Evolutionary conservation across 2,329 filamentous ascomycete genomes (phyloP).

Genomic region (Aspergillus luchuensis): DNA sequence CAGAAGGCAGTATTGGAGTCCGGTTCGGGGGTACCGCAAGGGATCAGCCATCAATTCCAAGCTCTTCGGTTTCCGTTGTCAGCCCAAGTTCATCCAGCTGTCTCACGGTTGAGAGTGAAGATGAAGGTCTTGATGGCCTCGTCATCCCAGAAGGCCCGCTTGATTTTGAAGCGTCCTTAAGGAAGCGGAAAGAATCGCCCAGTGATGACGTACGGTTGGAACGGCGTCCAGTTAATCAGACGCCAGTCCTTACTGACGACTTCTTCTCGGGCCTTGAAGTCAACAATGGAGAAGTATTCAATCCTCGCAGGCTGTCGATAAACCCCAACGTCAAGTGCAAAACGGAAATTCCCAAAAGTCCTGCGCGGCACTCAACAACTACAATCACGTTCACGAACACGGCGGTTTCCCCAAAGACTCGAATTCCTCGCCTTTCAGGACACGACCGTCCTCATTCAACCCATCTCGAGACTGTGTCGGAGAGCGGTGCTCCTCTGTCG

Average conservation of each 20-base stretch:
- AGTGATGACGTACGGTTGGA: constrained; percentile 36
- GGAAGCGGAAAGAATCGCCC: constrained; percentile 64
- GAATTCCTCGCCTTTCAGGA: constrained; percentile 75
- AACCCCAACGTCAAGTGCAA: constrained; percentile 93
- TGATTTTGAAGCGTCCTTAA: constrained; percentile 77
- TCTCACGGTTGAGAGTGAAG: constrained; percentile 88
- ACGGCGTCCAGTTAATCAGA: constrained; percentile 19
- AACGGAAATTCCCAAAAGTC: constrained; percentile 67
- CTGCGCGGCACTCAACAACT: constrained; percentile 70
- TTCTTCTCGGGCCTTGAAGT: constrained; percentile 86
- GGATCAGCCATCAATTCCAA: constrained; percentile 76
- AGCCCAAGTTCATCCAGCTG: constrained; percentile 93
- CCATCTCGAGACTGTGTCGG: constrained; percentile 83
- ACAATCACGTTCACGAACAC: constrained; percentile 92
- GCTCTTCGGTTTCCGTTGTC: constrained; percentile 83
- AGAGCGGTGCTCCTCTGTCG: constrained; percentile 74
- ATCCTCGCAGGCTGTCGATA: constrained; percentile 75
- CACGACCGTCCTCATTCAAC: constrained; percentile 73
- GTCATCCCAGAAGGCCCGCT: constrained; percentile 80
- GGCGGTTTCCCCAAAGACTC: constrained; percentile 59
- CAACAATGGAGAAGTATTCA: constrained; percentile 78
- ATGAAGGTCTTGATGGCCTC: constrained; percentile 88
- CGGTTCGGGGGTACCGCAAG: constrained; percentile 83
- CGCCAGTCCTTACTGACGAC: constrained; percentile 61
- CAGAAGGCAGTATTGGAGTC: constrained; percentile 88